Conservation (phyloP, 1,284 basidiomycete species). For the Neotropicomus parvogracilis region DNA sequence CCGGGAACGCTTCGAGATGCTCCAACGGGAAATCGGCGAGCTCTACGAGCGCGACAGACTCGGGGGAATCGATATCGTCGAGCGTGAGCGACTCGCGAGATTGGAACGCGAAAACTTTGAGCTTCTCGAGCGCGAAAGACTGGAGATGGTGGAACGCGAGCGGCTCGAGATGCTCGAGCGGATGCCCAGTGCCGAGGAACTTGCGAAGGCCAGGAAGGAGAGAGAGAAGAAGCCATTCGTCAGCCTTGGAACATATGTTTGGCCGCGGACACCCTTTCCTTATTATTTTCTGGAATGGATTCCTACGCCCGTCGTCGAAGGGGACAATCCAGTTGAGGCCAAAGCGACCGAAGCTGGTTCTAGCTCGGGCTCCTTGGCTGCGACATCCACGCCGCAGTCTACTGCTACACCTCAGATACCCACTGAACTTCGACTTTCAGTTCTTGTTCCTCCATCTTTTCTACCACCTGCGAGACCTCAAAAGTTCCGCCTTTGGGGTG, state of each 20-base stretch:
- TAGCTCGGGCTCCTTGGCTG: conserved; percentile 8
- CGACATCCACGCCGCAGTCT: conserved; percentile 8
- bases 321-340: conserved; percentile 10
- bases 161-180: conserved; percentile 33
- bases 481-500: conserved; percentile 63
- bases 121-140: conserved; percentile 28
- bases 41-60: conserved; percentile 31
- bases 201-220: conserved; percentile 31
- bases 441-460: conserved; percentile 57
- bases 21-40: conserved; percentile 29
- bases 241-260: conserved; percentile 64
- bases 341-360: conserved; percentile 9
- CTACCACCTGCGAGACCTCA: conserved; percentile 50
- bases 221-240: conserved; percentile 38
- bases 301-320: conserved; percentile 25
- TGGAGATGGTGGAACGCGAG: conserved; percentile 31
- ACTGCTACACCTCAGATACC: conserved; percentile 18
- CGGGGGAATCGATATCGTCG: conserved; percentile 26
- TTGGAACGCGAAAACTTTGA: conserved; percentile 30
- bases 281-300: conserved; percentile 42
- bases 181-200: conserved; percentile 33
- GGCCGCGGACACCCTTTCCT: conserved; percentile 51
- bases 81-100: conserved; percentile 26
- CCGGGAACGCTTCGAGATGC: conserved; percentile 29
- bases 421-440: conserved; percentile 54